Evolutionary conservation across 768 basidiomycete species (phyloP).

Genomic region (Lentinula sp.): DNA sequence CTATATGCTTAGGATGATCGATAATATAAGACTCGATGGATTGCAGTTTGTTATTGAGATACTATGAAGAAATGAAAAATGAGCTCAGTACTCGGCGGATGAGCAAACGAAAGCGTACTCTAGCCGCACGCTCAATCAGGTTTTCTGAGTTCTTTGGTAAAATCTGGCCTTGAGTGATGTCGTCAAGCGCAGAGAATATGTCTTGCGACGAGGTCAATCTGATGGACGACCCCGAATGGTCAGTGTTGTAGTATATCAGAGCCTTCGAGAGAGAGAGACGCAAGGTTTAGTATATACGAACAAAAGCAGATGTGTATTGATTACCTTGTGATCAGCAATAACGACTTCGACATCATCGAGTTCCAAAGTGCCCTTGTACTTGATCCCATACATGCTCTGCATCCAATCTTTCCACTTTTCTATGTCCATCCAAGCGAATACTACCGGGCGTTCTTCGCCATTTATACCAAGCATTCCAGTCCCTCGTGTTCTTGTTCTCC

Average conservation of each 20-base stretch:
- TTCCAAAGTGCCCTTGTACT: constrained; percentile 10
- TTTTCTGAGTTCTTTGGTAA: constrained; percentile 64
- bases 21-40: constrained; percentile 29
- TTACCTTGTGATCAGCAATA: constrained; percentile 77
- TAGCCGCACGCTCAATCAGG: constrained; percentile 55
- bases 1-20: constrained; percentile 26
- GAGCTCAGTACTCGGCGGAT: background rate
- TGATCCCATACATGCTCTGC: constrained; percentile 85
- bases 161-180: constrained; percentile 45
- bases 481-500: constrained; percentile 56
- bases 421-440: constrained; percentile 89
- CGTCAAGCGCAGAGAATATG: constrained; percentile 68
- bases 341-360: constrained; percentile 46
- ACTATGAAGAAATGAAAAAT: constrained; percentile 17
- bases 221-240: constrained; percentile 48
- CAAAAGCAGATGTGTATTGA: constrained; percentile 15
- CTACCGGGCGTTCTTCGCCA: constrained; percentile 41
- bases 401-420: constrained; percentile 84
- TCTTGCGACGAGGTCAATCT: constrained; percentile 41
- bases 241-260: constrained; percentile 72
- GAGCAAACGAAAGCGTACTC: constrained; percentile 33
- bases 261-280: constrained; percentile 30
- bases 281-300: background rate
- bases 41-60: constrained; percentile 34
- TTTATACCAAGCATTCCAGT: constrained; percentile 30